A percentile compares a stretch with the other conserved stretches of the same genome.
These are phyloP conservation scores for Fusarium redolens DNA, from an alignment of 2,329 filamentous ascomycete species.

Conservation along the genomic window DNA sequence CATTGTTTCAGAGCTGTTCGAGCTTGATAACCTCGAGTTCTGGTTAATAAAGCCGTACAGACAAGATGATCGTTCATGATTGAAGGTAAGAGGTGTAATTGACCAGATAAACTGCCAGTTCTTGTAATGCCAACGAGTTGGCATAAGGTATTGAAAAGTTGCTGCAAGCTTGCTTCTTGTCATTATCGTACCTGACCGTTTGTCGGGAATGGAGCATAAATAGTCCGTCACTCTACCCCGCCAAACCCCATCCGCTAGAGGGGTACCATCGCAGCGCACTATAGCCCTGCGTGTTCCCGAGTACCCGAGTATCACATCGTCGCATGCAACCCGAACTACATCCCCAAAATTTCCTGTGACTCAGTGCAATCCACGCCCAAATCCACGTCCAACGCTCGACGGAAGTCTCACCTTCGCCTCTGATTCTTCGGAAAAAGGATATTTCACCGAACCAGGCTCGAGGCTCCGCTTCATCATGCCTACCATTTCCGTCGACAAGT, in stretches of 20 bases:
- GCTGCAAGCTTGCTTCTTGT: neutral
- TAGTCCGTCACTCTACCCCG: conserved; percentile 48
- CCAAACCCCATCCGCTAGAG: conserved; percentile 35
- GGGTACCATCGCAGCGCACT: conserved; percentile 19
- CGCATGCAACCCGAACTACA: conserved; percentile 26
- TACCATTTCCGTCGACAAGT: conserved; percentile 97
- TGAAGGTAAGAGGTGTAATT: neutral
- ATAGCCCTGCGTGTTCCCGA: neutral
- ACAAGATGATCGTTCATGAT: neutral
- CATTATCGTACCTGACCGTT: neutral
- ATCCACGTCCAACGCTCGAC: conserved; percentile 36
- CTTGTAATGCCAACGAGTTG: neutral
- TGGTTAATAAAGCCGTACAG: neutral
- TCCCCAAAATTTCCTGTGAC: conserved; percentile 57
- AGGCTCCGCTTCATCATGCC: conserved; percentile 73
- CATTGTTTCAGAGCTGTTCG: neutral
- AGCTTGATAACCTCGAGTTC: neutral
- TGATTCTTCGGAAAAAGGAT: conserved; percentile 35
- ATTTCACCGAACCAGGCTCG: conserved; percentile 29
- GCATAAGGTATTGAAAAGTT: neutral
- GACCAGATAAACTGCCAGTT: neutral
- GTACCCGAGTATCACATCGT: conserved; percentile 28
- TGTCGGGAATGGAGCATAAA: conserved; percentile 44
- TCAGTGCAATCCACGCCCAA: conserved; percentile 44
- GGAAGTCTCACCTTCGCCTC: conserved; percentile 31